These are phyloP conservation scores for Yamadazyma laniorum DNA, from an alignment of 805 yeast genomes.

Conservation along the genomic window DNA sequence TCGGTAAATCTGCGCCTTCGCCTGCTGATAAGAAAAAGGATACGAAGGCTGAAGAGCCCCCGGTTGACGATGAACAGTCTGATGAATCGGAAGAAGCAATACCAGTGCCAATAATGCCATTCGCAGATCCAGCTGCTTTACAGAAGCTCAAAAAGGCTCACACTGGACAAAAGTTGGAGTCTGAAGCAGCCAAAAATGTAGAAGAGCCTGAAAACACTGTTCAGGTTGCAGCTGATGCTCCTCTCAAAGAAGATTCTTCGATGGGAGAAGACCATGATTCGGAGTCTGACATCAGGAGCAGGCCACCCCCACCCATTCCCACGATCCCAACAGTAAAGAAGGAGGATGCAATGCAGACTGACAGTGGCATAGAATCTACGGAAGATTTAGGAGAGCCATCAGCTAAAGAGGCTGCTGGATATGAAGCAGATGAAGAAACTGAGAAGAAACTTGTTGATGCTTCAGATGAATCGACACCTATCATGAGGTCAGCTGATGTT, in stretches of 20 bases:
- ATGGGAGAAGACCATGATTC: conserved; percentile 16
- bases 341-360: conserved; percentile 9
- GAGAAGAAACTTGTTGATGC: conserved; percentile 9
- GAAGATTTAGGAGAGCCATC: conserved; percentile 1
- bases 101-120: conserved; percentile 15
- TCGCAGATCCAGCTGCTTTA: conserved; percentile 15
- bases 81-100: conserved; percentile 24
- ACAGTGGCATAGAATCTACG: conserved; percentile 11
- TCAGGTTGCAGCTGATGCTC: not conserved
- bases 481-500: conserved; percentile 7
- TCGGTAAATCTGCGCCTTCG: conserved; percentile 23
- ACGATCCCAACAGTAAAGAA: conserved; percentile 1
- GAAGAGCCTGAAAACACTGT: conserved; percentile 5
- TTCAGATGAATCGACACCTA: conserved; percentile 16
- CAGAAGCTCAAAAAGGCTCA: conserved; percentile 6
- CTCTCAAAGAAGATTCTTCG: conserved; percentile 9
- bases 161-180: not conserved
- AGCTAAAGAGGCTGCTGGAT: conserved; percentile 46
- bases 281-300: conserved; percentile 5
- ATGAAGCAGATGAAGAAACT: conserved; percentile 66
- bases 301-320: conserved; percentile 8
- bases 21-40: conserved; percentile 15
- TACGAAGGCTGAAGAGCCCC: conserved; percentile 9
- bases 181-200: not conserved
- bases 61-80: conserved; percentile 15